Evolutionary conservation across 257 asterid species (phyloP), one percentile per base, ranked within the genome.

Genomic region (Nicotiana paniculata): DNA sequence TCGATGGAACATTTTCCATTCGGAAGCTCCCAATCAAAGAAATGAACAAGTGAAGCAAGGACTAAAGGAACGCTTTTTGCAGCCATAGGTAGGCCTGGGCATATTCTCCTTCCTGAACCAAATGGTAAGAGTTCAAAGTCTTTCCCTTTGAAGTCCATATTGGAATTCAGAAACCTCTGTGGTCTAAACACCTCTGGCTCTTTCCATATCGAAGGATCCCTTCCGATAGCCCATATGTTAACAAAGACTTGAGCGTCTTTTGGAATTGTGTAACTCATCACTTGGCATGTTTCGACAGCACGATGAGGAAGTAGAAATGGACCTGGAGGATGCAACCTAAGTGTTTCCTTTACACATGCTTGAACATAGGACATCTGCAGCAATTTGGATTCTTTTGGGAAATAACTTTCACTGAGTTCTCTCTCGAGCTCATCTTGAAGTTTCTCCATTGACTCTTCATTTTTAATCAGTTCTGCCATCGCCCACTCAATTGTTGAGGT

Each of bases 321-420:
- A 2, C 88, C 90, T 9, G 90, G 92, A 54, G 92, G 91, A 83
- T 90, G 94, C 82, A 89, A 62, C 82, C 92, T 67, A n/a, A 86
- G 84, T 15, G 92, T 85, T 82, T 90, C 92, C 81, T 85, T 86
- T 16, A 86, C 55, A 63, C 90, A 85, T 2, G 92, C 91, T 53
- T 86, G 83, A 24, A 88, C 85, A 69, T 87, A 90, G 16, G 85
- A 77, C 6, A 88, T 46, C 2, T 85, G 57, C 39, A 77, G 35
- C 32, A 85, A 2, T 9, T n/a, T 51, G 28, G 75, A 83, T 76
- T 84, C 83, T 11, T 53, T 74, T 46, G 37, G 79, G 5, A 77
- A 26, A 15, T 70, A 33, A 39, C 55, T 85, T 80, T 64, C 80
- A 17, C 58, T 33, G 37, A 81, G 32, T 84, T 81, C 82, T 6